Evolutionary conservation across 2,329 filamentous ascomycete species (phyloP).

Genomic region (Botrytis deweyae): DNA sequence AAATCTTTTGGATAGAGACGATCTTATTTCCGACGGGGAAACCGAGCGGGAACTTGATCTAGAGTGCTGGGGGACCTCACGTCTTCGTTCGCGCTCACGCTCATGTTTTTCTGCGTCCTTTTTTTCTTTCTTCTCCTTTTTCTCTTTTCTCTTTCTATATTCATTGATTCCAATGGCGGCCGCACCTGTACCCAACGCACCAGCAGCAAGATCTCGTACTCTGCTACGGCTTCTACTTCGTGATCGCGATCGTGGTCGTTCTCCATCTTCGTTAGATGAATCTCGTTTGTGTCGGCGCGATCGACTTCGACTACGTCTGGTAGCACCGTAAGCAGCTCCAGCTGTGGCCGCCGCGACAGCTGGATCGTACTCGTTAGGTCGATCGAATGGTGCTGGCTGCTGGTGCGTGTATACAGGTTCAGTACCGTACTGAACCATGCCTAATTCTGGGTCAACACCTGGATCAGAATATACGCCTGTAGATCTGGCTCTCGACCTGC

Average conservation of each 20-base stretch:
- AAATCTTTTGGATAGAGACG: constrained; percentile 34
- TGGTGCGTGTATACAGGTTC: constrained; percentile 51
- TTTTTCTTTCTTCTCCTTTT: constrained; percentile 41
- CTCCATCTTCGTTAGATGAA: constrained; percentile 32
- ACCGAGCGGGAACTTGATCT: constrained; percentile 36
- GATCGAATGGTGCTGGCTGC: constrained; percentile 35
- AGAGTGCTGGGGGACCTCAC: constrained; percentile 40
- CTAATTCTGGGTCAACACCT: constrained; percentile 62
- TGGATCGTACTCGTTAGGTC: constrained; percentile 26
- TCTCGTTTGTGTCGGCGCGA: constrained; percentile 27
- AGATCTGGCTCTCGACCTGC: constrained; percentile 51
- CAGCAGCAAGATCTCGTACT: constrained; percentile 55
- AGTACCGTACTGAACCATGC: constrained; percentile 66
- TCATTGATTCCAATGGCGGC: constrained; percentile 64
- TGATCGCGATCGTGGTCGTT: constrained; percentile 28
- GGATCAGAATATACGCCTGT: constrained; percentile 48
- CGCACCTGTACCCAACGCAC: constrained; percentile 55
- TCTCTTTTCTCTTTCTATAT: constrained; percentile 50
- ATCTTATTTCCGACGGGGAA: constrained; percentile 37
- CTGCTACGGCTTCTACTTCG: constrained; percentile 46
- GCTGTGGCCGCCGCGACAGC: constrained; percentile 29
- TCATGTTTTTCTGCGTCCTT: constrained; percentile 29
- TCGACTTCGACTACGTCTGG: constrained; percentile 31
- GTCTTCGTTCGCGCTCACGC: constrained; percentile 39
- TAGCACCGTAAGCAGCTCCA: constrained; percentile 33